Evolutionary conservation across 176 grass and related monocot species (phyloP).

Genomic region (Carex myosuroides): DNA sequence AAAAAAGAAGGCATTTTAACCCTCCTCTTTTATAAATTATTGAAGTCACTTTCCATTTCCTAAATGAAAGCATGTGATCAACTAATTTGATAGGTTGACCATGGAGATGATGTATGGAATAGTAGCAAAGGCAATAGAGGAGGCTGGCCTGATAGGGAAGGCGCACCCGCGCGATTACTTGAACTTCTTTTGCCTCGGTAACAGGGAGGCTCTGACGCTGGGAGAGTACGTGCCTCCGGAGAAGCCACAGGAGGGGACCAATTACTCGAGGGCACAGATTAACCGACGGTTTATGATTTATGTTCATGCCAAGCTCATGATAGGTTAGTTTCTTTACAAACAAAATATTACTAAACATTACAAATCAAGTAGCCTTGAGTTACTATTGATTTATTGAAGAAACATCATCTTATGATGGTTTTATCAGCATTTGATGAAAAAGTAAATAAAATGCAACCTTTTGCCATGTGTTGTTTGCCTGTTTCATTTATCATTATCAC

Average conservation of each 20-base stretch:
- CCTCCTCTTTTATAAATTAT: neutral
- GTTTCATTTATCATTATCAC: neutral
- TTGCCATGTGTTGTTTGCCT: neutral
- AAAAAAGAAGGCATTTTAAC: too few relatives aligned
- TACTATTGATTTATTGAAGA: neutral
- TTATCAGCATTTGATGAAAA: neutral
- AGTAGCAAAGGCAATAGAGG: conserved; percentile 58
- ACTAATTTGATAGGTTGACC: conserved; percentile 30
- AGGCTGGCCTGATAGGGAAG: conserved; percentile 44
- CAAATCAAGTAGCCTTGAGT: neutral
- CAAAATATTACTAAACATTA: neutral
- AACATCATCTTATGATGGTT: neutral
- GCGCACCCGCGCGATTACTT: conserved; percentile 83
- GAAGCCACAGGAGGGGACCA: conserved; percentile 29
- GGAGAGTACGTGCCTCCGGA: conserved; percentile 51
- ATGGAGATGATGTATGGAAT: conserved; percentile 79
- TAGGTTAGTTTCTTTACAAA: conserved; percentile 35
- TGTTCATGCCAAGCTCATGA: conserved; percentile 94
- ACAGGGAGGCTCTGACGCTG: conserved; percentile 36
- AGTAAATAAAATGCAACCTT: neutral
- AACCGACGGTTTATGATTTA: conserved; percentile 69
- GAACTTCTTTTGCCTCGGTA: conserved; percentile 95
- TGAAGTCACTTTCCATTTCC: neutral
- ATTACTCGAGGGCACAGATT: conserved; percentile 68
- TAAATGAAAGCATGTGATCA: neutral